Percentiles rank a stretch among this genome's conserved stretches.
phyloP scores from a whole-genome alignment of 805 yeast genomes.

The Candida incommunis region DNA sequence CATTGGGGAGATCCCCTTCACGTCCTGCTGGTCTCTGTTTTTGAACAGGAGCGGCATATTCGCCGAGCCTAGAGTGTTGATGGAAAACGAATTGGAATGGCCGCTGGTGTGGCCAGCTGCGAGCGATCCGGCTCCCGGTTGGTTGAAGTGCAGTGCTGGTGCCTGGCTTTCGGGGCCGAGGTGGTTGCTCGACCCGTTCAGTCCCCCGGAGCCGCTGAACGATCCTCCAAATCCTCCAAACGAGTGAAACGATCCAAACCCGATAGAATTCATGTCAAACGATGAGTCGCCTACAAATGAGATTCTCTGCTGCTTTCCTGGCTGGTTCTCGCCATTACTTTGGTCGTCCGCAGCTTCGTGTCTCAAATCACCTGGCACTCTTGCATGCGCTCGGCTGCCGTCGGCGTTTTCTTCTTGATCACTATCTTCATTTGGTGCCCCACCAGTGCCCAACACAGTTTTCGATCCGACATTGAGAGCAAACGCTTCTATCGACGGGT shows the following conservation, averaged over 20 bases:
- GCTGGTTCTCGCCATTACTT: not conserved
- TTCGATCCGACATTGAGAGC: conserved; percentile 1
- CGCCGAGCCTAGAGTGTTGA: not conserved
- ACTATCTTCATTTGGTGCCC: too few relatives aligned
- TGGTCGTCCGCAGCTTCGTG: too few relatives aligned
- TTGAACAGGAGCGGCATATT: not conserved
- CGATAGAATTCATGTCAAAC: not conserved
- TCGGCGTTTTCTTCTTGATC: too few relatives aligned
- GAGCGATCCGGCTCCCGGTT: not conserved
- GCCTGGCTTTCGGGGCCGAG: too few relatives aligned
- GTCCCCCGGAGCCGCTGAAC: not conserved
- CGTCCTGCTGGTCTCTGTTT: not conserved
- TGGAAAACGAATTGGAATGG: not conserved
- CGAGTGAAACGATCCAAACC: not conserved
- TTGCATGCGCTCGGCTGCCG: not conserved
- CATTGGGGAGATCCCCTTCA: not conserved
- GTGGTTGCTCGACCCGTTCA: too few relatives aligned
- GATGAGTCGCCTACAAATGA: not conserved
- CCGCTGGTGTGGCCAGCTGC: too few relatives aligned
- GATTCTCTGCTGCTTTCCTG: not conserved
- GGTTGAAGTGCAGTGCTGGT: not conserved
- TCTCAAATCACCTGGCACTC: not conserved
- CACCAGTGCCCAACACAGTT: not conserved
- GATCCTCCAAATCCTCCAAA: not conserved
- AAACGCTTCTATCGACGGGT: not conserved